Conservation (phyloP, 805 yeast genomes). For the Teunomyces stri region DNA sequence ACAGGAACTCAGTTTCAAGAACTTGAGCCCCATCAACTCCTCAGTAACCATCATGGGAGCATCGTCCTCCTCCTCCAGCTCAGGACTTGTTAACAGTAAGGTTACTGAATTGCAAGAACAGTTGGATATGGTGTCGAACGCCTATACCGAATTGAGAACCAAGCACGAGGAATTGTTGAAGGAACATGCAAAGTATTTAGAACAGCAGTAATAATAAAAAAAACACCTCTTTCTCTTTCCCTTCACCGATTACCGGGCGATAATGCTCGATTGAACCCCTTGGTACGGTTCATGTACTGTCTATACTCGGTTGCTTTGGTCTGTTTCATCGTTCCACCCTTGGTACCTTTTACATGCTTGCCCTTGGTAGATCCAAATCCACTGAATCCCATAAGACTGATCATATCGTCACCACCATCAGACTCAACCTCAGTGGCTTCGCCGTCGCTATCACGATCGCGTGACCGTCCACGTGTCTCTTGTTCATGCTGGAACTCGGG, state of each 20-base stretch:
- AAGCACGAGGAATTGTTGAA: conserved; percentile 58
- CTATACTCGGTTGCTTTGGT: conserved; percentile 47
- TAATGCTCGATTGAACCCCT: conserved; percentile 54
- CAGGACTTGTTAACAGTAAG: conserved; percentile 14
- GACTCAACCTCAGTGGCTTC: conserved; percentile 12
- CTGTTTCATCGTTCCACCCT: conserved; percentile 42
- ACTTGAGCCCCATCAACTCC: conserved; percentile 40
- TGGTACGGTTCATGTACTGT: conserved; percentile 58
- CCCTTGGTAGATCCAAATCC: conserved; percentile 57
- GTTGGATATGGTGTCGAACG: conserved; percentile 50
- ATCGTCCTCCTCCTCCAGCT: conserved; percentile 7
- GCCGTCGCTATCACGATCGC: conserved; percentile 16
- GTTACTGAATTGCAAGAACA: conserved; percentile 43
- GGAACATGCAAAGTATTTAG: conserved; percentile 41
- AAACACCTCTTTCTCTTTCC: neutral
- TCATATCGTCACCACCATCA: conserved; percentile 25
- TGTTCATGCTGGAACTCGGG: conserved; percentile 17
- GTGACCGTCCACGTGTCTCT: conserved; percentile 23
- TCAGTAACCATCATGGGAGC: conserved; percentile 22
- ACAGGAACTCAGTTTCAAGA: conserved; percentile 53
- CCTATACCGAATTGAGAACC: conserved; percentile 56
- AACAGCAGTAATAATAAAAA: neutral
- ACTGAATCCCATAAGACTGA: conserved; percentile 56
- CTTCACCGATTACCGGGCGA: conserved; percentile 40
- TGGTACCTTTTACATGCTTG: conserved; percentile 50